Percentiles rank a stretch among this genome's conserved stretches.
phyloP scores from a whole-genome alignment of 768 basidiomycete genomes.

The Kwoniella shandongensis region DNA sequence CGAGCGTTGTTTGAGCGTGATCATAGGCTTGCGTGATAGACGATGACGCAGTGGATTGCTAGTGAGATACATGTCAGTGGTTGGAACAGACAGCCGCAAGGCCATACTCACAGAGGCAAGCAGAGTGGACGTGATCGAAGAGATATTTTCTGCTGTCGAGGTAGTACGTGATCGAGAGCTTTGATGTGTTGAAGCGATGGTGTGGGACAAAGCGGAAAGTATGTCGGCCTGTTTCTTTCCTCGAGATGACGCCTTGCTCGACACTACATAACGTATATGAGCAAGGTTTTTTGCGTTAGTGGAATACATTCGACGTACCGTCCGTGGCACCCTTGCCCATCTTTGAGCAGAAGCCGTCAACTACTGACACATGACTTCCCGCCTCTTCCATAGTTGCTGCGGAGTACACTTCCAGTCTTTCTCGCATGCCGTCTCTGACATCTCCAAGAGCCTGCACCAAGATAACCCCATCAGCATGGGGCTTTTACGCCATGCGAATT shows the following conservation, averaged over 20 bases:
- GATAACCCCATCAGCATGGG: not conserved
- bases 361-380: constrained; percentile 20
- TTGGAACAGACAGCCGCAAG: not conserved
- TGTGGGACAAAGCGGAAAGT: constrained; percentile 7
- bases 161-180: constrained; percentile 1
- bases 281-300: too few relatives aligned
- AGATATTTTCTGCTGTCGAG: constrained; percentile 5
- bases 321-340: constrained; percentile 23
- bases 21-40: constrained; percentile 21
- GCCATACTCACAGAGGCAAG: constrained; percentile 19
- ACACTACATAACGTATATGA: constrained; percentile 11
- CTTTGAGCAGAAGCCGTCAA: constrained; percentile 30
- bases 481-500: not conserved
- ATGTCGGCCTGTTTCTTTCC: constrained; percentile 18
- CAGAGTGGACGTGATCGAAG: constrained; percentile 10
- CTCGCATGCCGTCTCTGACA: constrained; percentile 18
- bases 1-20: constrained; percentile 19
- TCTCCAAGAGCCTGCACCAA: constrained; percentile 26
- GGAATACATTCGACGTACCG: constrained; percentile 24
- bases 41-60: constrained; percentile 35
- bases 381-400: constrained; percentile 19
- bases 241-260: constrained; percentile 12
- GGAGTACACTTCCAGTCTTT: constrained; percentile 24
- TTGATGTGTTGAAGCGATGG: constrained; percentile 15
- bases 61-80: not conserved